Conservation (phyloP, 2,329 filamentous ascomycete genomes). For the Fusarium sp. region DNA sequence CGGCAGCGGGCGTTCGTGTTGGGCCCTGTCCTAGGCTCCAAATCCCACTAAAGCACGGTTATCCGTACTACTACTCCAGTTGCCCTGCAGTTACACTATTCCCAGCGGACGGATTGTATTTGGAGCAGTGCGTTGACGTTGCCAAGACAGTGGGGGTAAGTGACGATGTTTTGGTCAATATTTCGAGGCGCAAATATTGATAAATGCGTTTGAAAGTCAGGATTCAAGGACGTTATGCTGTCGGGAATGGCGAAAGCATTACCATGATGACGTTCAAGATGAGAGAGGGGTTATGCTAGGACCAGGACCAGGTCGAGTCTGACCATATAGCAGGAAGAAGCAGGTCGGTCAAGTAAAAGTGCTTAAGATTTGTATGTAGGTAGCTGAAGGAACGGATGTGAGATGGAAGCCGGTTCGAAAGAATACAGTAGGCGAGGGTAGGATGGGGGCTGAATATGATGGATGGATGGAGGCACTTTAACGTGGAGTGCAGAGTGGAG, state of each 20-base stretch:
- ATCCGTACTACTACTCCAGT: constrained; percentile 10
- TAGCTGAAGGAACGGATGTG: constrained; percentile 15
- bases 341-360: constrained; percentile 13
- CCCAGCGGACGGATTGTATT: constrained; percentile 11
- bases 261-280: constrained; percentile 15
- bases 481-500: constrained; percentile 41
- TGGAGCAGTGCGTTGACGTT: constrained; percentile 32
- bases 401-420: background rate
- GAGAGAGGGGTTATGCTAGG: constrained; percentile 15
- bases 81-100: constrained; percentile 10
- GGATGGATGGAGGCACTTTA: constrained; percentile 28
- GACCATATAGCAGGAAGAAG: constrained; percentile 22
- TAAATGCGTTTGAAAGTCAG: constrained; percentile 2
- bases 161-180: constrained; percentile 4
- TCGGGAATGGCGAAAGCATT: constrained; percentile 26
- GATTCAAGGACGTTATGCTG: constrained; percentile 27
- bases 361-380: constrained; percentile 6
- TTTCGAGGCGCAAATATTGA: constrained; percentile 4
- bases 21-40: constrained; percentile 27
- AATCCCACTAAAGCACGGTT: constrained; percentile 29
- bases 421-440: background rate
- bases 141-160: constrained; percentile 42
- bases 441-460: constrained; percentile 7
- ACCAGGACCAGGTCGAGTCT: background rate
- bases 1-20: constrained; percentile 21